Evolutionary conservation across 257 asterid species (phyloP).

Genomic region (Mitragyna speciosa): DNA sequence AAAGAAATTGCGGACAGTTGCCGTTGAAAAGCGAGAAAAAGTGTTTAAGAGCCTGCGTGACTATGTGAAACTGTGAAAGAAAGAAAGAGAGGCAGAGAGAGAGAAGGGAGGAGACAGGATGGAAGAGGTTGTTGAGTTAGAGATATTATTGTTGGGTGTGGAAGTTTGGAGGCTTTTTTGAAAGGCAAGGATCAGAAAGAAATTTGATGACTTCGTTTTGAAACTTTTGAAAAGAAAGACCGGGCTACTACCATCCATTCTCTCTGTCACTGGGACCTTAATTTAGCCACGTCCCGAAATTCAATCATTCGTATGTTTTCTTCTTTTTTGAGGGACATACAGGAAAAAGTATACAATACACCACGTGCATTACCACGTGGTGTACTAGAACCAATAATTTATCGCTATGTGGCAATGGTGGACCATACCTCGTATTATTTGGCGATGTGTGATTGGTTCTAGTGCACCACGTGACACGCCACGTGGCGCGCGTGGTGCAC

Average conservation of each 20-base stretch:
- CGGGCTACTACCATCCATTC: conserved; percentile 10
- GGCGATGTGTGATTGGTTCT: too few species aligned
- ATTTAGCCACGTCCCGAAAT: too few species aligned
- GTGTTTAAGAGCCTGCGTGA: background rate
- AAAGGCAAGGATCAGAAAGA: background rate
- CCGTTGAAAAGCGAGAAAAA: background rate
- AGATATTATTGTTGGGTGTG: conserved; percentile 5
- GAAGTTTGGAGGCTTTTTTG: conserved; percentile 11
- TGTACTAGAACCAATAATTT: too few species aligned
- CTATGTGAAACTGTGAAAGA: background rate
- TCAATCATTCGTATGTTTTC: too few species aligned
- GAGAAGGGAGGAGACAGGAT: background rate
- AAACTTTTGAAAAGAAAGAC: conserved; percentile 32
- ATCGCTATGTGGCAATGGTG: too few species aligned
- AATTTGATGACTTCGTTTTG: conserved; percentile 12
- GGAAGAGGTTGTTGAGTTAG: conserved; percentile 23
- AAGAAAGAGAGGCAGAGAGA: background rate
- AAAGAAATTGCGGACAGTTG: background rate
- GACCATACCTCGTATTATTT: too few species aligned
- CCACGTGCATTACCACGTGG: too few species aligned
- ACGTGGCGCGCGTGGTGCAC: too few species aligned
- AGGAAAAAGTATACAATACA: too few species aligned
- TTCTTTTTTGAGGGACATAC: too few species aligned
- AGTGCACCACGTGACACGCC: too few species aligned
- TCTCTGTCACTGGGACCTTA: background rate